Conservation (phyloP, 129 eudicot species). For the Flaveria linearis region DNA sequence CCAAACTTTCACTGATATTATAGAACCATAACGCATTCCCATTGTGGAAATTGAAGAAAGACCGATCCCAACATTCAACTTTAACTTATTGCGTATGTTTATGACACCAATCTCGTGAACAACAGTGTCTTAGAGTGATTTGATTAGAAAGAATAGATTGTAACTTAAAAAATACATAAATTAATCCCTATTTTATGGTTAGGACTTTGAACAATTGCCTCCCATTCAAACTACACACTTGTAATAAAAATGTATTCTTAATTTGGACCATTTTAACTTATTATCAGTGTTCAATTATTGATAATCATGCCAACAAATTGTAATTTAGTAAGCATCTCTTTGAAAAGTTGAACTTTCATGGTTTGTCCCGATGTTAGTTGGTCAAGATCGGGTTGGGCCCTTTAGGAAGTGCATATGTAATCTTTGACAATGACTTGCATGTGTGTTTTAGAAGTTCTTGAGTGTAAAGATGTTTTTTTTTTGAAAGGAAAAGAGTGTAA, state of each 20-base stretch:
- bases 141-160: slow-evolving; percentile 31
- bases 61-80: slow-evolving; percentile 10
- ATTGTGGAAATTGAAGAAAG: not conserved
- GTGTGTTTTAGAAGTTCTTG: slow-evolving; percentile 26
- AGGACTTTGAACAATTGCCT: slow-evolving; percentile 46
- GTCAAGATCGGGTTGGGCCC: slow-evolving; percentile 30
- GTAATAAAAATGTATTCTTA: slow-evolving; percentile 32
- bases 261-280: slow-evolving; percentile 30
- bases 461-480: slow-evolving; percentile 22
- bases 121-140: slow-evolving; percentile 28
- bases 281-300: slow-evolving; percentile 35
- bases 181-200: slow-evolving; percentile 39
- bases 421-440: slow-evolving; percentile 35
- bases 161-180: slow-evolving; percentile 22
- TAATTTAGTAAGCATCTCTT: slow-evolving; percentile 12
- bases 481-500: too few species aligned
- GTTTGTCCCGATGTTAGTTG: slow-evolving; percentile 26
- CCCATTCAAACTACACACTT: slow-evolving; percentile 45
- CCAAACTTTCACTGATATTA: not conserved
- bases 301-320: slow-evolving; percentile 25
- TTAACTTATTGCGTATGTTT: slow-evolving; percentile 17
- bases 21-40: not conserved
- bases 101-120: slow-evolving; percentile 16
- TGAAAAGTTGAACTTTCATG: slow-evolving; percentile 11
- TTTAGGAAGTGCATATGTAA: slow-evolving; percentile 36